Percentiles rank a stretch among this genome's conserved stretches.
These are phyloP conservation scores for Spinellus fusiger DNA, from an alignment of 192 early-diverging fungal species.

Conservation along the genomic window DNA sequence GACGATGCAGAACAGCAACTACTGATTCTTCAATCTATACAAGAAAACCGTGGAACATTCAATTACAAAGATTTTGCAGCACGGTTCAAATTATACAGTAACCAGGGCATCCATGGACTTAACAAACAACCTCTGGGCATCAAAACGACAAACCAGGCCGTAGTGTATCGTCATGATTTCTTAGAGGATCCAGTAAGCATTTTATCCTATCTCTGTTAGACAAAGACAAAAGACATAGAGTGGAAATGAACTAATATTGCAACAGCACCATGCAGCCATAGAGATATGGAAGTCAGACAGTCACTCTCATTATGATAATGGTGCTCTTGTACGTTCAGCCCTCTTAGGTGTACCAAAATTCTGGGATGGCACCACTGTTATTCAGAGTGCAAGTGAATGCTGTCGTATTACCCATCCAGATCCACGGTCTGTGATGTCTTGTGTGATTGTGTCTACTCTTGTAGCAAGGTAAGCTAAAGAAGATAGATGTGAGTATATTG, in stretches of 20 bases:
- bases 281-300: slow-evolving; percentile 32
- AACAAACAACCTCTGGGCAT: slow-evolving; percentile 54
- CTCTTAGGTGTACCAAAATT: slow-evolving; percentile 35
- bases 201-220: background rate
- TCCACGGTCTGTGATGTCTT: slow-evolving; percentile 36
- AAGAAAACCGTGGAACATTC: slow-evolving; percentile 41
- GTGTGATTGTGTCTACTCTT: slow-evolving; percentile 33
- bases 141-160: slow-evolving; percentile 43
- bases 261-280: slow-evolving; percentile 29
- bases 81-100: slow-evolving; percentile 43
- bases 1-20: slow-evolving; percentile 58
- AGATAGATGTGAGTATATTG: background rate
- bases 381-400: slow-evolving; percentile 27
- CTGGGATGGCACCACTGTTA: slow-evolving; percentile 39
- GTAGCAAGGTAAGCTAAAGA: slow-evolving; percentile 18
- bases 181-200: slow-evolving; percentile 36
- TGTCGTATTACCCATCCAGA: slow-evolving; percentile 43
- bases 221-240: background rate
- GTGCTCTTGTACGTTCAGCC: slow-evolving; percentile 41
- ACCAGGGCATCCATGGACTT: slow-evolving; percentile 44
- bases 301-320: slow-evolving; percentile 34
- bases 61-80: slow-evolving; percentile 44
- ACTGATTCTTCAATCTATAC: slow-evolving; percentile 46
- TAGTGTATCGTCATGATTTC: slow-evolving; percentile 41
- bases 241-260: slow-evolving; percentile 2